Evolutionary conservation across 768 basidiomycete genomes (phyloP).

Genomic region (Tulasnella sp.): DNA sequence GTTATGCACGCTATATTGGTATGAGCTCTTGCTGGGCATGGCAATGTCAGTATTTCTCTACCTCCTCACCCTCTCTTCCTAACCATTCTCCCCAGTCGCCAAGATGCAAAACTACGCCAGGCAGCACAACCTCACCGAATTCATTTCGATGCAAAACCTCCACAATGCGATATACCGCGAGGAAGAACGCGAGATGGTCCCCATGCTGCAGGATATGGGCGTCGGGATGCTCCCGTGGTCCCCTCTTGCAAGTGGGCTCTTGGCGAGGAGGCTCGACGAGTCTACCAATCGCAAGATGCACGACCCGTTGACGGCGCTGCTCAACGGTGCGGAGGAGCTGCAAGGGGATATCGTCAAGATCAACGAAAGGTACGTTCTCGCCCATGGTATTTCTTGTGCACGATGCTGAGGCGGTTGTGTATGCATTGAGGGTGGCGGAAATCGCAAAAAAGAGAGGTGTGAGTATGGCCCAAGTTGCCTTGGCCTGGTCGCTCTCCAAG

Average conservation of each 20-base stretch:
- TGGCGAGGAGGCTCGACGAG: conserved; percentile 9
- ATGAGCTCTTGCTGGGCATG: conserved; percentile 32
- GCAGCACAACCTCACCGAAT: neutral
- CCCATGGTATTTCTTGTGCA: no score
- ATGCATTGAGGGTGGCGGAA: no score
- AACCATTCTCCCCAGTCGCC: neutral
- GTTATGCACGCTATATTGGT: conserved; percentile 38
- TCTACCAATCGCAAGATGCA: no score
- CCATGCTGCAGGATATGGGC: conserved; percentile 16
- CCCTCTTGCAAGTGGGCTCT: conserved; percentile 21
- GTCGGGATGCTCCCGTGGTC: conserved; percentile 24
- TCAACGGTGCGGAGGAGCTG: no score
- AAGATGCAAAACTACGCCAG: conserved; percentile 7
- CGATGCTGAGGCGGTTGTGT: no score
- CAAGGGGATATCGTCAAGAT: no score
- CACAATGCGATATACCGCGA: conserved; percentile 6
- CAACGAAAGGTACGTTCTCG: no score
- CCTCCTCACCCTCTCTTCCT: neutral
- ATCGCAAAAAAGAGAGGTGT: no score
- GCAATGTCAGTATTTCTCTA: conserved; percentile 13
- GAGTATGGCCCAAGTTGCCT: no score
- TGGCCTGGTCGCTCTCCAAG: no score
- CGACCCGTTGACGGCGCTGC: no score
- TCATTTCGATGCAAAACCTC: conserved; percentile 9
- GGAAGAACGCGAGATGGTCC: conserved; percentile 13